These are phyloP conservation scores for Zanthoxylum bungeanum DNA, from an alignment of 345 rosid genomes.

Conservation along the genomic window DNA sequence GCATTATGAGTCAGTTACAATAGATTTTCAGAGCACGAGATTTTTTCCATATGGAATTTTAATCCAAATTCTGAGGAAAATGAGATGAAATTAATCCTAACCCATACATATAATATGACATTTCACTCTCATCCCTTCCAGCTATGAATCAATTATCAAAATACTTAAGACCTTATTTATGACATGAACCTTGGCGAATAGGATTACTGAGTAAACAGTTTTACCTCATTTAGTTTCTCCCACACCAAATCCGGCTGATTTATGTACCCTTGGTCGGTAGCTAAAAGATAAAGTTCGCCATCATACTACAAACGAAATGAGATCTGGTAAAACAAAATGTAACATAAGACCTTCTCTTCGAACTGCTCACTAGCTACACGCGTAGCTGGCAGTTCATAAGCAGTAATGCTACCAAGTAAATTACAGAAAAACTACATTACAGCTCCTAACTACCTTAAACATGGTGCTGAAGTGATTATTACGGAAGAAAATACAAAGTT, in stretches of 20 bases:
- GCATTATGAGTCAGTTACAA: too few relatives aligned
- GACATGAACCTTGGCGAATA: too few relatives aligned
- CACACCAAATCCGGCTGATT: constrained; percentile 94
- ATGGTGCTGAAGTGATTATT: constrained; percentile 99
- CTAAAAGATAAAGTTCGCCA: constrained; percentile 93
- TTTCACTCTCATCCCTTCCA: background rate
- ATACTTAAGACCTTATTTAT: too few relatives aligned
- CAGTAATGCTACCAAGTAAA: background rate
- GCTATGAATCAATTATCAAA: too few relatives aligned
- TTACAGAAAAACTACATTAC: constrained; percentile 7
- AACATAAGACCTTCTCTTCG: constrained; percentile 9
- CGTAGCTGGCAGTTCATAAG: constrained; percentile 5
- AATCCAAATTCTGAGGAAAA: background rate
- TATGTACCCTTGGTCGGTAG: constrained; percentile 95
- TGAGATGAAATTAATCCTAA: background rate
- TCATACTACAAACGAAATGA: constrained; percentile 61
- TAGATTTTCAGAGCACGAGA: background rate
- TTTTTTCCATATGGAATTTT: background rate
- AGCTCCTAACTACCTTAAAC: constrained; percentile 74
- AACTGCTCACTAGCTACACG: background rate
- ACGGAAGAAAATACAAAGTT: constrained; percentile 93
- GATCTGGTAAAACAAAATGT: background rate
- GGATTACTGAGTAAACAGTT: background rate
- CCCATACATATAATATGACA: background rate
- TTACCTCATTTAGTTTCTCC: constrained; percentile 98